Base-by-base conservation (phyloP, 192 early-diverging fungal genomes). In the Linnemannia schmuckeri region DNA sequence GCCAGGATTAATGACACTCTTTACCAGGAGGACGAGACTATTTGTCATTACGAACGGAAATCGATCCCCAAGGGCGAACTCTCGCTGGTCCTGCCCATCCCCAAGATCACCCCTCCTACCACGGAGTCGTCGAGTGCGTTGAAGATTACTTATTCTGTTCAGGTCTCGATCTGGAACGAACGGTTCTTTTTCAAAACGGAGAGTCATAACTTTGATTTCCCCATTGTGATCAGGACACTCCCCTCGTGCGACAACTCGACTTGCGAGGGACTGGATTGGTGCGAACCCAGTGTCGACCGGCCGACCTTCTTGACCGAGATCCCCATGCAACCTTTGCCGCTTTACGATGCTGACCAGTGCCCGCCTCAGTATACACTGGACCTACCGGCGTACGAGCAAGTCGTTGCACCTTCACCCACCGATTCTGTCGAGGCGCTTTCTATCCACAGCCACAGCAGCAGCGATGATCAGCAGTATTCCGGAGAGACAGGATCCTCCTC, bases 131-230 rank as follows among this genome's bases (percentile, higher is more conserved):
- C 85, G 20, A 81, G 72, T 69, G 85, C 85, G 18, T 68, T 87
- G 20, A 87, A 87, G 73, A 87, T 87, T 33, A 87, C 85, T 12
- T 87, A 87, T 33, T 87, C 85, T 6, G 85, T 87, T 24, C 85
- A 87, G 46, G 85, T 87, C 22, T 87, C 85, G 17, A 87, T 87
- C 47, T 87, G 85, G 85, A 87, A 87, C 54, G 85, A 87, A 41
- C 79, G 85, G 18, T 87, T 87, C 68, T 87, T 87, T 44, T 81
- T 87, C 72, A 87, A 87, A 68, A 87, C 85, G 9, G 85, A 87
- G 44, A 87, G 85, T 41, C 85, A 87, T 38, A 87, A 87, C 35
- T 87, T 87, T 61, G 85, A 81, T 37, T 41, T 87, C 22, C 85
- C 85, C 4, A 87, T 87, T 33, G 80, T 81, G 5, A 81, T 87